Evolutionary conservation across 2,329 filamentous ascomycete genomes (phyloP), one percentile per base, ranked within the genome.

Genomic region (Aspergillus fumigatus): DNA sequence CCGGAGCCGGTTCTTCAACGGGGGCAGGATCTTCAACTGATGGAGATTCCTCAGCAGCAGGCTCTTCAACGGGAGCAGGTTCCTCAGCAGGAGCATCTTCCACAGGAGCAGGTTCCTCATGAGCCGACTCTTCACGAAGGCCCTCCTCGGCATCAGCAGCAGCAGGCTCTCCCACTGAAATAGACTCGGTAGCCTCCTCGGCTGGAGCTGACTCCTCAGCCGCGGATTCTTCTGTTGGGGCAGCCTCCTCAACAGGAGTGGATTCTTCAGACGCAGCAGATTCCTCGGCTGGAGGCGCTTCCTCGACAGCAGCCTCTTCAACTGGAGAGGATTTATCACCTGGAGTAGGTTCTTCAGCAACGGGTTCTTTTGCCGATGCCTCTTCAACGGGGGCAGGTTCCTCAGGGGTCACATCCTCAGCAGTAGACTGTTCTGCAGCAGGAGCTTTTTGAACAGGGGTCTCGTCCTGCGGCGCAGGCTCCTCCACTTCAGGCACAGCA

Each of bases 281-380:
- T 23, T 63, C 59, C 50, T 62, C 55, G 26, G 49, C 47, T 29
- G 60, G 49, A 26, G 51, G 17, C 11, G 53, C 11, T 19, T 66
- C 65, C 47, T 64, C 60, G 14, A 48, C 50, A 9, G 62, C 26
- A 26, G 61, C 35, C 25, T 68, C 62, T 11, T 62, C 58, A n/a
- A 55, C 21, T 10, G 47, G 14, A 21, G 62, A 52, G 17, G 55
- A 10, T 35, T 64, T 60, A 32, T 64, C 64, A 3, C 55, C 54
- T 17, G 53, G 53, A 19, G 56, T 43, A 19, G 58, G 43, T 17
- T 62, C 55, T 52, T 64, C 58, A 7, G 26, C 35, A 35, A 43
- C 54, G 40, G 60, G 47, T 50, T 62, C 65, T 41, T 59, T 54
- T 11, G 52, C 50, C 1, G 54, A 25, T 1, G 51, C 10, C 9